Evolutionary conservation across 1,284 basidiomycete genomes (phyloP).

Genomic region (Puccinia brachypodii): DNA sequence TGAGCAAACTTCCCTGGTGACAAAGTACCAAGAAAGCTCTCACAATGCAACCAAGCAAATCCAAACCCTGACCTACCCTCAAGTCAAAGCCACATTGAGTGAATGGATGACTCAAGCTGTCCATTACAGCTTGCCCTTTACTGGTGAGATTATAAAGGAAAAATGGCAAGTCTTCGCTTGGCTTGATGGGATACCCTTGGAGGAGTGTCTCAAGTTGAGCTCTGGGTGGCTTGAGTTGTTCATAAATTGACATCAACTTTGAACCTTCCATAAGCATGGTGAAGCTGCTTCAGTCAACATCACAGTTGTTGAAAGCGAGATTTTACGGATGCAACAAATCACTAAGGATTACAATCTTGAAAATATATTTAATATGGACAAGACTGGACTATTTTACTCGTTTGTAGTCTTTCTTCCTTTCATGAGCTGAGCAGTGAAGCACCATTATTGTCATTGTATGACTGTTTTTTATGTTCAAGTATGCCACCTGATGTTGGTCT

Average conservation of each 20-base stretch:
- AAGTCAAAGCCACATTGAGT: neutral
- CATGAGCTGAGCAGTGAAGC: too few relatives aligned
- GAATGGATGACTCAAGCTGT: constrained; percentile 13
- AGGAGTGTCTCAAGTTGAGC: neutral
- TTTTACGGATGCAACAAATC: neutral
- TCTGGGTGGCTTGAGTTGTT: constrained; percentile 18
- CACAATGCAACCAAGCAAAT: neutral
- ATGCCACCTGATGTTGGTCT: too few relatives aligned
- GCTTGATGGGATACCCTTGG: neutral
- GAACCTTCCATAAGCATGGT: neutral
- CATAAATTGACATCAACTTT: constrained; percentile 1
- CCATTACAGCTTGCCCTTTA: neutral
- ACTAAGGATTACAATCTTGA: neutral
- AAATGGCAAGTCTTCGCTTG: constrained; percentile 35
- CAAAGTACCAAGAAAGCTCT: neutral
- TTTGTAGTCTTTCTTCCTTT: neutral
- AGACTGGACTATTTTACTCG: constrained; percentile 22
- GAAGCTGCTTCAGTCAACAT: neutral
- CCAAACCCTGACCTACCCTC: neutral
- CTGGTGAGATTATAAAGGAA: neutral
- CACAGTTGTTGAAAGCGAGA: neutral
- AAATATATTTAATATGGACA: constrained; percentile 25
- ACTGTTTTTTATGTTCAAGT: too few relatives aligned
- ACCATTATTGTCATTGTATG: neutral
- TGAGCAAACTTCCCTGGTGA: too few relatives aligned